A percentile compares a stretch with the other conserved stretches of the same genome.
phyloP scores from a whole-genome alignment of 495 filamentous ascomycete species.

The Schizothecium vesticola region DNA sequence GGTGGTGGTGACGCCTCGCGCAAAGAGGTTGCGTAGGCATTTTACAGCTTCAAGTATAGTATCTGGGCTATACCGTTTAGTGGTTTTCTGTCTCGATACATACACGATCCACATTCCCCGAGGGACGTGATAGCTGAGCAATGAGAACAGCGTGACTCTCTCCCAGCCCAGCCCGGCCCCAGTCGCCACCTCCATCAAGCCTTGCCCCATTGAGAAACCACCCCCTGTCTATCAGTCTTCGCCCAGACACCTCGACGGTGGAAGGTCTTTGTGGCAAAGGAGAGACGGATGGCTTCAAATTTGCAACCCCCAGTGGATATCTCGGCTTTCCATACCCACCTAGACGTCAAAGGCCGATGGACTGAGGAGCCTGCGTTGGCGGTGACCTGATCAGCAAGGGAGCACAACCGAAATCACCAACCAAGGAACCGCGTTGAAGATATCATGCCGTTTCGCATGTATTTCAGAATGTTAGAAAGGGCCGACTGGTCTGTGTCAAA shows the following conservation, averaged over 20 bases:
- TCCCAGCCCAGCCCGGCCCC: neutral
- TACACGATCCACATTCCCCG: neutral
- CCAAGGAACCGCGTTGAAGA: neutral
- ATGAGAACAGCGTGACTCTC: neutral
- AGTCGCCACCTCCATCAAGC: neutral
- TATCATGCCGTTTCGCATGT: constrained; percentile 19
- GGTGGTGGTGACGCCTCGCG: no score
- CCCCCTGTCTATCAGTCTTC: neutral
- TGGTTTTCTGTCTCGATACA: neutral
- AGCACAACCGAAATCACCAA: neutral
- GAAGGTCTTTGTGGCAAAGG: neutral
- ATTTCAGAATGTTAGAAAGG: constrained; percentile 18
- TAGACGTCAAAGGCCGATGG: neutral
- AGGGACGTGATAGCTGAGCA: neutral
- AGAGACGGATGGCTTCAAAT: neutral
- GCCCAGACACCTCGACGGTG: neutral
- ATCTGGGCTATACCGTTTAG: no score
- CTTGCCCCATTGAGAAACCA: neutral
- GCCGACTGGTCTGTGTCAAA: constrained; percentile 14
- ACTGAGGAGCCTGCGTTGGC: neutral
- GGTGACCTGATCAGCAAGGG: neutral
- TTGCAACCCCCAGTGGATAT: neutral
- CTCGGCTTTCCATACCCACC: neutral
- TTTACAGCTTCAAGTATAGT: neutral
- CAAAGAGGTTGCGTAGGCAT: neutral